Evolutionary conservation across 805 yeast species (phyloP).

Genomic region (Saccharomyces cerevisiae): DNA sequence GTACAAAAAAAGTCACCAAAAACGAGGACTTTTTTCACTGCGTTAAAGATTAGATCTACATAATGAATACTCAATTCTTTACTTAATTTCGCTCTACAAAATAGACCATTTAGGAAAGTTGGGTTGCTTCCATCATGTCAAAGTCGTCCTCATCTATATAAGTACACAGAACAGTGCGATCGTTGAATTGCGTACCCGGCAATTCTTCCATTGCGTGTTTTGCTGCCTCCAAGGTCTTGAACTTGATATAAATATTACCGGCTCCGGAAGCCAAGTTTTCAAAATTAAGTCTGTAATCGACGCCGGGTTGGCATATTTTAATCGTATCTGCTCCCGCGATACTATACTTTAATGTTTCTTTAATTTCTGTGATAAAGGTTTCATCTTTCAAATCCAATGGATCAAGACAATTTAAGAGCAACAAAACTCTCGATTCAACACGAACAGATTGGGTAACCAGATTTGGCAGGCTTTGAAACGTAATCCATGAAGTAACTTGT

Average conservation of each 20-base stretch:
- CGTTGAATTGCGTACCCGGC: conserved; percentile 61
- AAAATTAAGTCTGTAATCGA: conserved; percentile 37
- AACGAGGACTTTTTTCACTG: background rate
- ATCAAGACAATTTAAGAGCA: conserved; percentile 57
- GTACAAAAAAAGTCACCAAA: background rate
- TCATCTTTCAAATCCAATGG: conserved; percentile 54
- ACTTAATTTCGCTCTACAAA: background rate
- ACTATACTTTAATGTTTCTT: conserved; percentile 38
- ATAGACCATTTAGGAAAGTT: background rate
- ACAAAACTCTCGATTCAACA: conserved; percentile 42
- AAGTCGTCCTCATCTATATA: conserved; percentile 56
- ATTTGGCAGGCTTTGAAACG: conserved; percentile 33
- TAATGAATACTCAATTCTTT: background rate
- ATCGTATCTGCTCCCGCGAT: conserved; percentile 41
- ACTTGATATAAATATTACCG: conserved; percentile 68
- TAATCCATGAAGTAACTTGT: conserved; percentile 17
- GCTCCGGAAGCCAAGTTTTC: conserved; percentile 45
- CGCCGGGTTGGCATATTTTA: conserved; percentile 51
- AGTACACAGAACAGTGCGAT: conserved; percentile 58
- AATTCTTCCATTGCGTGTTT: conserved; percentile 45
- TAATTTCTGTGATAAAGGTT: conserved; percentile 39
- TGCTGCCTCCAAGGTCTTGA: conserved; percentile 44
- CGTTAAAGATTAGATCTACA: background rate
- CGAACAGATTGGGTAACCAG: conserved; percentile 25
- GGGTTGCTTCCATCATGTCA: conserved; percentile 31